These are phyloP conservation scores for Delitschia confertaspora DNA, from an alignment of 495 filamentous ascomycete genomes.

Conservation along the genomic window DNA sequence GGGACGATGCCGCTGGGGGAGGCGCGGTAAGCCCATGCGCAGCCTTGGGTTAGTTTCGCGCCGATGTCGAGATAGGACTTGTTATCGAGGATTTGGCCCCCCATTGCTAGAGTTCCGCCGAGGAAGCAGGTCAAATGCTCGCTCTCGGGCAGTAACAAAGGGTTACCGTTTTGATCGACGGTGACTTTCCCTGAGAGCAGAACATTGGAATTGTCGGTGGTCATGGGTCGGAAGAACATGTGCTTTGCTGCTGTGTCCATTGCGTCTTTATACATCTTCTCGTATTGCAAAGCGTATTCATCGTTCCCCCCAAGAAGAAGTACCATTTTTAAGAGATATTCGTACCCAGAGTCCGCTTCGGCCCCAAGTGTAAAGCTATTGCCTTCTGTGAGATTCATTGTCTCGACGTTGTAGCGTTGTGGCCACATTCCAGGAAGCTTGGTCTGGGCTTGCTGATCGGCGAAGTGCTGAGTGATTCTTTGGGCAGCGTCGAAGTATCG, in stretches of 20 bases:
- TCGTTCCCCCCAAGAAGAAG: conserved; percentile 37
- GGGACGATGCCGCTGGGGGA: conserved; percentile 55
- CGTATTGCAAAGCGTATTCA: conserved; percentile 25
- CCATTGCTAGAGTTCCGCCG: conserved; percentile 55
- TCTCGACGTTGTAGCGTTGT: conserved; percentile 32
- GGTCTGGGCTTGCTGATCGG: conserved; percentile 32
- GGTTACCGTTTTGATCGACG: conserved; percentile 7
- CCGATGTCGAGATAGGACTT: conserved; percentile 48
- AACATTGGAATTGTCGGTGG: conserved; percentile 32
- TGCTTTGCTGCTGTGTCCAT: conserved; percentile 33
- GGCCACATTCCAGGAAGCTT: conserved; percentile 38
- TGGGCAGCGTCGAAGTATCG: conserved; percentile 36
- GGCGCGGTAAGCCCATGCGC: conserved; percentile 52
- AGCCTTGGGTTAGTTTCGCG: conserved; percentile 49
- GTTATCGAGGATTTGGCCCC: conserved; percentile 50
- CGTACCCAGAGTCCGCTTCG: conserved; percentile 36
- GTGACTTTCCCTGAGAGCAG: conserved; percentile 32
- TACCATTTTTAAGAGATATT: conserved; percentile 42
- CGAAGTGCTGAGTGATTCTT: conserved; percentile 30
- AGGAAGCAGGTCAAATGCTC: conserved; percentile 57
- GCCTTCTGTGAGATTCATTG: conserved; percentile 38
- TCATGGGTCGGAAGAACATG: conserved; percentile 36
- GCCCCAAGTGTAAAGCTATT: conserved; percentile 32
- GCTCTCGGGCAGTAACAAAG: conserved; percentile 33
- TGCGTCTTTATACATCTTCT: conserved; percentile 29